Percentiles rank a stretch among this genome's conserved stretches.
phyloP scores from a whole-genome alignment of 208 protist species.

The Herpetomonas samuelpessoai region DNA sequence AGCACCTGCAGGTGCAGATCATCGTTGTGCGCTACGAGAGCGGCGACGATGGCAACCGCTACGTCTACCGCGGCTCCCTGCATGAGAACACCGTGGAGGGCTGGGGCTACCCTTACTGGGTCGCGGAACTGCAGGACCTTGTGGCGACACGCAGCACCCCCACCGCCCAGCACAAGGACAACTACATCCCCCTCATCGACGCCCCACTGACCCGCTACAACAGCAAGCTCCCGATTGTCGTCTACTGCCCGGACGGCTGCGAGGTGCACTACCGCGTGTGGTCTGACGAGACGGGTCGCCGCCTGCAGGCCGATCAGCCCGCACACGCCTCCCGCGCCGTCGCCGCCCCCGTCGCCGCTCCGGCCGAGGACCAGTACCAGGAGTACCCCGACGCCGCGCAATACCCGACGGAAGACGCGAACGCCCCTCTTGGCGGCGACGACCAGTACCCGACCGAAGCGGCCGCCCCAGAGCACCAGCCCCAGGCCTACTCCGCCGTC shows the following conservation, averaged over 20 bases:
- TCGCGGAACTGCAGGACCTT: conserved; percentile 13
- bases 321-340: no score
- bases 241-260: conserved; percentile 43
- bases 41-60: conserved; percentile 7
- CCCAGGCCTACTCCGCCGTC: not conserved
- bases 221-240: conserved; percentile 48
- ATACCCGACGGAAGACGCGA: not conserved
- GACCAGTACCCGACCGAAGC: not conserved
- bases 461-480: not conserved
- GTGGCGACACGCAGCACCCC: conserved; percentile 11
- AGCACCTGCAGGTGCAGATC: conserved; percentile 29
- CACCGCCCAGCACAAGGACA: conserved; percentile 6
- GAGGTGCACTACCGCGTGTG: conserved; percentile 56
- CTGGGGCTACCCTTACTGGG: conserved; percentile 28
- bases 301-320: not conserved
- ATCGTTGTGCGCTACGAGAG: conserved; percentile 24
- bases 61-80: conserved; percentile 8
- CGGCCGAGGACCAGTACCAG: not conserved
- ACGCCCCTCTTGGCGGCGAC: not conserved
- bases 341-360: no score
- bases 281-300: conserved; percentile 20
- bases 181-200: conserved; percentile 13
- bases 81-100: conserved; percentile 9
- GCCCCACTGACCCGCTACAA: conserved; percentile 30
- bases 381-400: not conserved